These are phyloP conservation scores for Adansonia rubrostipa DNA, from an alignment of 441 rosid species.

Conservation along the genomic window DNA sequence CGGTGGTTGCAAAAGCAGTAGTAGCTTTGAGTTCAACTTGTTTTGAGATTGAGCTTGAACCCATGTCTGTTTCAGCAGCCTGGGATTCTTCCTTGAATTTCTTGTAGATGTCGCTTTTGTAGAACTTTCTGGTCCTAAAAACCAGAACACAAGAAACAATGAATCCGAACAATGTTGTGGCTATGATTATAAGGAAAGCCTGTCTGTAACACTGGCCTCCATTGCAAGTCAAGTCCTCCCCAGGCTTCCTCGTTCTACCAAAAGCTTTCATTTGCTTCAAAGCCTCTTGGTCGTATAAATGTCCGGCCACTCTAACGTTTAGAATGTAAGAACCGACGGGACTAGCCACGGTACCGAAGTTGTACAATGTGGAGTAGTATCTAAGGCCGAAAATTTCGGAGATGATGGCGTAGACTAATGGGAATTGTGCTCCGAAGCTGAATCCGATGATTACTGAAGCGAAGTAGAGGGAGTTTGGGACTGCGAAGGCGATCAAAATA, in stretches of 20 bases:
- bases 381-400: conserved; percentile 63
- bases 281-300: conserved; percentile 53
- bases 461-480: conserved; percentile 38
- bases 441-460: conserved; percentile 45
- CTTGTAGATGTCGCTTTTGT: conserved; percentile 50
- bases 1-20: not conserved
- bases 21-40: conserved; percentile 12
- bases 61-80: conserved; percentile 21
- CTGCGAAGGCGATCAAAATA: conserved; percentile 32
- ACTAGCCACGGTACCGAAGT: conserved; percentile 47
- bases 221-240: conserved; percentile 44
- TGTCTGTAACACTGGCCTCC: conserved; percentile 47
- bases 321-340: conserved; percentile 54
- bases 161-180: conserved; percentile 44
- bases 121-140: conserved; percentile 46
- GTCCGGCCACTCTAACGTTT: conserved; percentile 53
- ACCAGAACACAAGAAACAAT: conserved; percentile 46
- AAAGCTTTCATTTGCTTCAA: conserved; percentile 42
- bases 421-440: conserved; percentile 53
- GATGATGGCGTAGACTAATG: conserved; percentile 52
- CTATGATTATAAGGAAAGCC: conserved; percentile 48
- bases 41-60: conserved; percentile 8
- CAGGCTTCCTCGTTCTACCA: conserved; percentile 38
- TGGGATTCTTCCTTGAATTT: conserved; percentile 41
- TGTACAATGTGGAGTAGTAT: conserved; percentile 58